phyloP scores from a whole-genome alignment of 331 rosid genomes.

The Cydonia oblonga region DNA sequence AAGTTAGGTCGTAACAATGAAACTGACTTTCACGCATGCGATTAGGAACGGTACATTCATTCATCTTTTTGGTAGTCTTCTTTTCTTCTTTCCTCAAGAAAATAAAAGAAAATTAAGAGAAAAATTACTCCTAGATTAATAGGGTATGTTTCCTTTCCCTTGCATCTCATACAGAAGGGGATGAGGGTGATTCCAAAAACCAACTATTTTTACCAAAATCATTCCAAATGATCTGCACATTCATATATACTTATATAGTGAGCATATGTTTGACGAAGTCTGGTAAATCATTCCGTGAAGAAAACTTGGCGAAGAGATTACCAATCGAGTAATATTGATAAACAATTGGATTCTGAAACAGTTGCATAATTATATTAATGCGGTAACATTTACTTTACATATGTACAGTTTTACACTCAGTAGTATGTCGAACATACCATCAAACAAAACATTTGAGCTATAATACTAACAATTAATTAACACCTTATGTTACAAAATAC shows the following conservation, averaged over 20 bases:
- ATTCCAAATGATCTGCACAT: too few species aligned
- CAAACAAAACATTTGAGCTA: constrained; percentile 33
- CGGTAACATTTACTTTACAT: constrained; percentile 24
- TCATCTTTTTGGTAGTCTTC: neutral
- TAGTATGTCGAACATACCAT: constrained; percentile 31
- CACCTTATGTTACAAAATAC: constrained; percentile 23
- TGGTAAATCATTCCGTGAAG: too few species aligned
- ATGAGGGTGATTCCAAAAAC: neutral
- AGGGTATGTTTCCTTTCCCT: neutral
- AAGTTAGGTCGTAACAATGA: neutral
- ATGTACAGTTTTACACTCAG: constrained; percentile 51
- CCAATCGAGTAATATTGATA: too few species aligned
- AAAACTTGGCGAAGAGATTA: too few species aligned
- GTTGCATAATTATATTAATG: neutral
- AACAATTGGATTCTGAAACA: too few species aligned
- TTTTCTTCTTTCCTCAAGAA: neutral
- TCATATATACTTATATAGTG: too few species aligned
- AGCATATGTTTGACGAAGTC: too few species aligned
- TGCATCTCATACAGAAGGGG: neutral
- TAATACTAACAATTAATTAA: constrained; percentile 23
- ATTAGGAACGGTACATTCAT: neutral
- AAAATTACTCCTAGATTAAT: neutral
- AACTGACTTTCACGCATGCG: neutral
- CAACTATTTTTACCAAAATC: too few species aligned
- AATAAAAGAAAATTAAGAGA: neutral